Evolutionary conservation across 192 early-diverging fungal species (phyloP).

Genomic region (Podila verticillata): DNA sequence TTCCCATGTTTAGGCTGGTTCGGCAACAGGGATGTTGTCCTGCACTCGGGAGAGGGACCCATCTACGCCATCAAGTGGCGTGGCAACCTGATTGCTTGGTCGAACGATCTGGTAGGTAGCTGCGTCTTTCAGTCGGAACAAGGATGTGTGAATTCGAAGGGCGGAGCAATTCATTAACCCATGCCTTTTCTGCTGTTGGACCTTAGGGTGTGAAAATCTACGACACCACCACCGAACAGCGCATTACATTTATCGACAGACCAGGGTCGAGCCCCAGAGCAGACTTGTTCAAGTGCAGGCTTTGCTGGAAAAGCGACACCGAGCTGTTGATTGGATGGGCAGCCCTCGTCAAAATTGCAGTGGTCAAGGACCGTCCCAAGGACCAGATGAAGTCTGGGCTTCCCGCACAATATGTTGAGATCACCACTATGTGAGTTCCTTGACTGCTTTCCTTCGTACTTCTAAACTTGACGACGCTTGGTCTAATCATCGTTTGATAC

Average conservation of each 20-base stretch:
- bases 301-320: slow-evolving; percentile 85
- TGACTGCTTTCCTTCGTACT: not conserved
- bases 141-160: slow-evolving; percentile 18
- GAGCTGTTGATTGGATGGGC: slow-evolving; percentile 95
- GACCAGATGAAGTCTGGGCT: slow-evolving; percentile 43
- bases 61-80: slow-evolving; percentile 91
- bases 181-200: not conserved
- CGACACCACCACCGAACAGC: slow-evolving; percentile 71
- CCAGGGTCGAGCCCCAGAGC: slow-evolving; percentile 77
- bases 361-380: slow-evolving; percentile 67
- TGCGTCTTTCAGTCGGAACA: not conserved
- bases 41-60: slow-evolving; percentile 91
- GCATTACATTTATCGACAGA: slow-evolving; percentile 87
- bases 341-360: slow-evolving; percentile 87
- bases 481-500: not conserved
- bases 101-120: slow-evolving; percentile 74
- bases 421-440: slow-evolving; percentile 55
- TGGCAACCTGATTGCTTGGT: slow-evolving; percentile 90
- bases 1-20: slow-evolving; percentile 76
- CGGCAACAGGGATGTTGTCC: slow-evolving; percentile 78
- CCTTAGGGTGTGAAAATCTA: slow-evolving; percentile 81
- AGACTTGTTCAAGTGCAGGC: slow-evolving; percentile 86
- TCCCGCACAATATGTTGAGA: slow-evolving; percentile 63
- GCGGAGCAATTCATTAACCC: not conserved
- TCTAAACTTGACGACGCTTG: no score